Percentiles rank a stretch among this genome's conserved stretches.
Conservation (phyloP, 139 green algal species). For the Yamagishiella unicocca region DNA sequence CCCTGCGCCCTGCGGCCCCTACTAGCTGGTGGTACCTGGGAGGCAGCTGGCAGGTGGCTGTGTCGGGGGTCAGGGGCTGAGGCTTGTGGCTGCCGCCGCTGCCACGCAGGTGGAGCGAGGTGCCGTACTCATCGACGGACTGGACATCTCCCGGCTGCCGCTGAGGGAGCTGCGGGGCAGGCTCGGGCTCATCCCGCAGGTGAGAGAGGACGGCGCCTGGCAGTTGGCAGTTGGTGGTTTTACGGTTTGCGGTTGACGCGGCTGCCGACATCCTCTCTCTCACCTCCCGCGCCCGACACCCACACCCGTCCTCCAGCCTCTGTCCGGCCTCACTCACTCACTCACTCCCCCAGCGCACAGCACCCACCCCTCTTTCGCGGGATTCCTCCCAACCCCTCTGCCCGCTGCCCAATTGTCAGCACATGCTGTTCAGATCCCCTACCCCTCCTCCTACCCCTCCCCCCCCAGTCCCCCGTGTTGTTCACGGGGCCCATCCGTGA, state of each 20-base stretch:
- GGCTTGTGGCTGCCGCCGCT: neutral
- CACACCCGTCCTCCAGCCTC: neutral
- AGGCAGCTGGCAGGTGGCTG: too few species aligned
- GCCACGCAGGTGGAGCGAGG: constrained; percentile 68
- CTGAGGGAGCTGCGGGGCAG: constrained; percentile 48
- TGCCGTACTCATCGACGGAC: constrained; percentile 84
- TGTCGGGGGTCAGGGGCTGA: too few species aligned
- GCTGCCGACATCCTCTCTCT: neutral
- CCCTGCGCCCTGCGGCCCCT: neutral
- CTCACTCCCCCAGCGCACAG: too few species aligned
- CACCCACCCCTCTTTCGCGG: too few species aligned
- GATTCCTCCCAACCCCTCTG: too few species aligned
- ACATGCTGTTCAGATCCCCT: neutral
- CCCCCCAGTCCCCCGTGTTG: constrained; percentile 87
- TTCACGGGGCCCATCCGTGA: constrained; percentile 88
- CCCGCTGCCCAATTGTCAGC: too few species aligned
- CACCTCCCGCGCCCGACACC: neutral
- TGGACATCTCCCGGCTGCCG: constrained; percentile 81
- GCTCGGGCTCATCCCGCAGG: constrained; percentile 76
- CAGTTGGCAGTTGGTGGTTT: neutral
- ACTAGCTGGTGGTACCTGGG: too few species aligned
- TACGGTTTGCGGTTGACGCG: neutral
- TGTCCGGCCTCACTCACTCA: too few species aligned
- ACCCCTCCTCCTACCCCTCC: neutral
- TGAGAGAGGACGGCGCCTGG: neutral